These are phyloP conservation scores for Candida oleophila DNA, from an alignment of 805 yeast species.

Conservation along the genomic window DNA sequence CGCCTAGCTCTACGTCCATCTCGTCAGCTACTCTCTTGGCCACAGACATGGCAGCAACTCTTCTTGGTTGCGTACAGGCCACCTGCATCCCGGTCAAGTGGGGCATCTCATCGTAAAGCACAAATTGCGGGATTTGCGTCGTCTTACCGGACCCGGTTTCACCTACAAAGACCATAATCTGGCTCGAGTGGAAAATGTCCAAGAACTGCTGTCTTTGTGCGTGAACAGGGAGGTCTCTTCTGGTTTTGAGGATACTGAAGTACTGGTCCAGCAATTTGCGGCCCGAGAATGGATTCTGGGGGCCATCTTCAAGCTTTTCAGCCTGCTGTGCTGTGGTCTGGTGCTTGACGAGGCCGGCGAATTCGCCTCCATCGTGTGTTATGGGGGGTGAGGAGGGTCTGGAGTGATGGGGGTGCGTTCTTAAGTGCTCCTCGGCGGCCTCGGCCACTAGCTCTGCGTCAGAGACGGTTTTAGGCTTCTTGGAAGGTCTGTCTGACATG, in stretches of 20 bases:
- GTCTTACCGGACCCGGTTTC: slow-evolving; percentile 99
- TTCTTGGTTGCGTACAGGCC: slow-evolving; percentile 95
- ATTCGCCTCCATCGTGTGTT: slow-evolving; percentile 68
- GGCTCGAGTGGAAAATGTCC: slow-evolving; percentile 77
- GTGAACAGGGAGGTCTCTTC: slow-evolving; percentile 92
- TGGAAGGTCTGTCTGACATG: slow-evolving; percentile 5
- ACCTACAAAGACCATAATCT: slow-evolving; percentile 97
- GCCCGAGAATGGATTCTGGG: slow-evolving; percentile 80
- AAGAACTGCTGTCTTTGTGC: slow-evolving; percentile 89
- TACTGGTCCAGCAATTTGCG: slow-evolving; percentile 59
- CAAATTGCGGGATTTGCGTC: slow-evolving; percentile 97
- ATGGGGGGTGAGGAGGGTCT: slow-evolving; percentile 27
- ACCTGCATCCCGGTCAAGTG: slow-evolving; percentile 80
- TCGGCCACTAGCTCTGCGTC: slow-evolving; percentile 68
- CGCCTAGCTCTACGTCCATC: slow-evolving; percentile 90
- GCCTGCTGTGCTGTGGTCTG: slow-evolving; percentile 68
- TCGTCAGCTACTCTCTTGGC: slow-evolving; percentile 97
- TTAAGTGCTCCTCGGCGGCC: slow-evolving; percentile 56
- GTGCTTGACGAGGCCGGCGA: slow-evolving; percentile 53
- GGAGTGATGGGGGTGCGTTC: slow-evolving; percentile 46
- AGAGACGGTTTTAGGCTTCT: slow-evolving; percentile 30
- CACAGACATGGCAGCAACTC: slow-evolving; percentile 99
- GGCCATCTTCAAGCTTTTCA: slow-evolving; percentile 53
- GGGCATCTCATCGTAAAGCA: slow-evolving; percentile 87
- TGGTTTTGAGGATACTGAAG: slow-evolving; percentile 69